phyloP scores from a whole-genome alignment of 2,329 filamentous ascomycete genomes.

The Thielaviopsis populi region DNA sequence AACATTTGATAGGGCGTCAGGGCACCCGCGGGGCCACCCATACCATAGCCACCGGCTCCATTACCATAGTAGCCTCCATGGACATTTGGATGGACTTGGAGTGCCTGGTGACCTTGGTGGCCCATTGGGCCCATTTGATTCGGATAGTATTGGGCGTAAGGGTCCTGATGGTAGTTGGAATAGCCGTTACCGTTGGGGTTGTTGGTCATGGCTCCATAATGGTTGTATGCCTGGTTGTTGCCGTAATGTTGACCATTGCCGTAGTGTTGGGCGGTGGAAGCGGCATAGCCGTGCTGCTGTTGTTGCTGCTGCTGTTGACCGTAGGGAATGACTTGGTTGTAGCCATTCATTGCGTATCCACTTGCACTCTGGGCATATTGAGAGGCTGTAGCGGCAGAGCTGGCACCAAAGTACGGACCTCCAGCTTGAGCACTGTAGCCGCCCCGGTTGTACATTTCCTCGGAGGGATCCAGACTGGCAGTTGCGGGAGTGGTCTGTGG shows the following conservation, averaged over 20 bases:
- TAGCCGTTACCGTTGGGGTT: slow-evolving; percentile 19
- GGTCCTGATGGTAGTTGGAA: slow-evolving; percentile 18
- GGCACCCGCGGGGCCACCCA: slow-evolving; percentile 6
- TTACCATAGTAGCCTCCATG: slow-evolving; percentile 24
- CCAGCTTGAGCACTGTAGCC: slow-evolving; percentile 6
- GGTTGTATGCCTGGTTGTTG: not conserved
- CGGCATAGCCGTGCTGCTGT: slow-evolving; percentile 6
- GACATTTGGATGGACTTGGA: not conserved
- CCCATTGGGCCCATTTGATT: slow-evolving; percentile 5
- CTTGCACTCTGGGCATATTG: slow-evolving; percentile 25
- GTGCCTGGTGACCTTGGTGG: slow-evolving; percentile 1
- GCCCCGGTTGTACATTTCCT: slow-evolving; percentile 40
- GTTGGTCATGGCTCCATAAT: not conserved
- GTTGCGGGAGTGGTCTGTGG: slow-evolving; percentile 34
- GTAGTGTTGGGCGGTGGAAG: not conserved
- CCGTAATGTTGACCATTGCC: not conserved
- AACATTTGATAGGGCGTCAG: slow-evolving; percentile 16
- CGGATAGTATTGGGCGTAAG: not conserved
- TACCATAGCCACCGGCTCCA: slow-evolving; percentile 18
- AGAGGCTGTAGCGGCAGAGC: not conserved
- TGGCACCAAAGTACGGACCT: slow-evolving; percentile 18
- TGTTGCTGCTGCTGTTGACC: slow-evolving; percentile 19
- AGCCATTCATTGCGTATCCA: slow-evolving; percentile 23
- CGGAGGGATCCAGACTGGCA: slow-evolving; percentile 48
- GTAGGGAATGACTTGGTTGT: slow-evolving; percentile 32